Base-by-base conservation (phyloP, 805 yeast species). In the Vanderwaltozyma polyspora region DNA sequence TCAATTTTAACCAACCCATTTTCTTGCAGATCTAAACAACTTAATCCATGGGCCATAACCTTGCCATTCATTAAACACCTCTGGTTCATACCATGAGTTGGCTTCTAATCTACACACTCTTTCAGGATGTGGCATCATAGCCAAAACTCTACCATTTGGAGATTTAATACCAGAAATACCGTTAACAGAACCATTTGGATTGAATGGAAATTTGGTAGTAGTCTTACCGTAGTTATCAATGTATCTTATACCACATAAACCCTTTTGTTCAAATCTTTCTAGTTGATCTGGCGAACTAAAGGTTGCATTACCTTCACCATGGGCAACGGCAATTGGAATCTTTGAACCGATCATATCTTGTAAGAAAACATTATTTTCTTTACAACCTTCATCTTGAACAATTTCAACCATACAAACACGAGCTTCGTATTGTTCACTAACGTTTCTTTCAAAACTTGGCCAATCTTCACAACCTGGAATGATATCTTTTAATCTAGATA, bases 111-210 rank as follows among this genome's bases (percentile, higher is more conserved):
- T 73, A 37, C 78, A 70, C 33, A 83, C 91, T 65, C 98, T 83
- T 64, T 91, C 98, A 17, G 98, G 98, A 59, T 91, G 98, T 31
- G 98, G 98, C 98, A 91, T 91, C 86, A 91, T 75, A 4, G 96
- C 96, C 49, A 91, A 67, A 3, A 91, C 96, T 59, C 98, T 78
- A 44, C 97, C 97, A 54, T 83, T 85, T 34, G 85, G 84, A 35
- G 87, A 76, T 43, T 79, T 69, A 37, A 91, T 74, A 68, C 96
- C 98, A 25, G 95, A 81, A 49, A 91, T 83, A 62, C 95, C 96
- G 36, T 72, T 73, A 28, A 91, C 84, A 11, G 96, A 84, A 29
- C 98, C 98, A 62, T 91, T 91, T 37, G 98, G 97, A 68, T 91
- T 91, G 67, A 67, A 81, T 42, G 98, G 98, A 56, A 80, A 91